Evolutionary conservation across 176 grass and related monocot species (phyloP).

Genomic region (Poa pratensis): DNA sequence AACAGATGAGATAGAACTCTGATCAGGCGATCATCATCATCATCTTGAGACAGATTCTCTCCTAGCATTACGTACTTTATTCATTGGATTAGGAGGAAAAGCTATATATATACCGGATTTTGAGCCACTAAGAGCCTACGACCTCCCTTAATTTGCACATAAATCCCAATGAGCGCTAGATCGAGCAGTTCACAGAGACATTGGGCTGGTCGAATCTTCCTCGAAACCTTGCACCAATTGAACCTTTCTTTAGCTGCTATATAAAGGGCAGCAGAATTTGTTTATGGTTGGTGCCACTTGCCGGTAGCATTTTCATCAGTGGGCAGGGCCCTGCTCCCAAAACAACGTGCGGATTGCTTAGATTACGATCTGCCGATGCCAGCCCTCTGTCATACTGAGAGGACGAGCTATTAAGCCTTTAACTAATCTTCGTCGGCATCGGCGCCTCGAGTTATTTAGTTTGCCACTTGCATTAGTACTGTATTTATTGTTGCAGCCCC

Average conservation of each 20-base stretch:
- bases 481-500: not conserved
- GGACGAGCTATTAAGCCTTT: not conserved
- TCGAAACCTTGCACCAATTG: not conserved
- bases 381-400: constrained; percentile 25
- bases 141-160: not conserved
- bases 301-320: not conserved
- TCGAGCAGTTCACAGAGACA: not conserved
- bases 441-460: constrained; percentile 20
- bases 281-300: constrained; percentile 40
- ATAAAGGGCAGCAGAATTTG: constrained; percentile 20
- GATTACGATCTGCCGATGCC: constrained; percentile 24
- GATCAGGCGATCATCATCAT: too few species aligned
- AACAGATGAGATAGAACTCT: too few species aligned
- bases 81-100: too few species aligned
- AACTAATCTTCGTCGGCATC: constrained; percentile 31
- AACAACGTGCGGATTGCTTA: constrained; percentile 51
- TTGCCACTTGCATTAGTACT: not conserved
- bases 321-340: constrained; percentile 21
- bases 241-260: not conserved
- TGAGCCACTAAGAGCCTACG: not conserved
- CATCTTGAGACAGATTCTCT: too few species aligned
- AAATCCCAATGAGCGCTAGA: constrained; percentile 9
- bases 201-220: not conserved
- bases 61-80: too few species aligned
- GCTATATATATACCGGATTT: too few species aligned